A percentile compares a stretch with the other conserved stretches of the same genome.
Conservation (phyloP, 2,329 filamentous ascomycete species). For the Hymenoscyphus occultus region DNA sequence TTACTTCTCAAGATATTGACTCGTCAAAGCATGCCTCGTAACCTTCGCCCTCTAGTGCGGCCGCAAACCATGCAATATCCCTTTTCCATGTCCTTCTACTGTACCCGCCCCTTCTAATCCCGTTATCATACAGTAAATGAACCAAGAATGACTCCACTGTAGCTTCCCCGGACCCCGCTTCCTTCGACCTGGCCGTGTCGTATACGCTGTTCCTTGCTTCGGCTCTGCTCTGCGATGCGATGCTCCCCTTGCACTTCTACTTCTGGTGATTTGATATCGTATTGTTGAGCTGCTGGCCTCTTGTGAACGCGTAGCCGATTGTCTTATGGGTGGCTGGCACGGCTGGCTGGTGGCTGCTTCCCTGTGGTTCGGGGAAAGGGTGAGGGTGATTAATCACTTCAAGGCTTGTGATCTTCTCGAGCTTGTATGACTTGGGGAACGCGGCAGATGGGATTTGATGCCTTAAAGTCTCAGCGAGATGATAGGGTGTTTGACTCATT, state of each 20-base stretch:
- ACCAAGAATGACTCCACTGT: too few relatives aligned
- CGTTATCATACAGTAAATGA: background rate
- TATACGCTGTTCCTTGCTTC: background rate
- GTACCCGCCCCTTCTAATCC: background rate
- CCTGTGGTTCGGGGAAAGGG: background rate
- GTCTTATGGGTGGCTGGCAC: conserved; percentile 1
- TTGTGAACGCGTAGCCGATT: background rate
- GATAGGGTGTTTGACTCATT: background rate
- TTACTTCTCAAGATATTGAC: background rate
- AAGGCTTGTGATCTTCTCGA: background rate
- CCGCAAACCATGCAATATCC: background rate
- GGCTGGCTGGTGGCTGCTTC: background rate
- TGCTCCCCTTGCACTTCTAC: background rate
- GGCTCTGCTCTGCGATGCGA: background rate
- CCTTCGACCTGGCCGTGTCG: background rate
- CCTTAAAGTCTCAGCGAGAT: background rate
- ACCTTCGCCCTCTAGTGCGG: background rate
- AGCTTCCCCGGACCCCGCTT: conserved; percentile 2
- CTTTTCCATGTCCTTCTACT: background rate
- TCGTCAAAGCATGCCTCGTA: background rate
- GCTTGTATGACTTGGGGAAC: background rate
- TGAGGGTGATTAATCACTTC: conserved; percentile 1
- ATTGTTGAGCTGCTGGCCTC: background rate
- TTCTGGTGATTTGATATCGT: background rate
- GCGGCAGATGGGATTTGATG: background rate